Conservation (phyloP, 495 filamentous ascomycete species). For the Tuber brumale region DNA sequence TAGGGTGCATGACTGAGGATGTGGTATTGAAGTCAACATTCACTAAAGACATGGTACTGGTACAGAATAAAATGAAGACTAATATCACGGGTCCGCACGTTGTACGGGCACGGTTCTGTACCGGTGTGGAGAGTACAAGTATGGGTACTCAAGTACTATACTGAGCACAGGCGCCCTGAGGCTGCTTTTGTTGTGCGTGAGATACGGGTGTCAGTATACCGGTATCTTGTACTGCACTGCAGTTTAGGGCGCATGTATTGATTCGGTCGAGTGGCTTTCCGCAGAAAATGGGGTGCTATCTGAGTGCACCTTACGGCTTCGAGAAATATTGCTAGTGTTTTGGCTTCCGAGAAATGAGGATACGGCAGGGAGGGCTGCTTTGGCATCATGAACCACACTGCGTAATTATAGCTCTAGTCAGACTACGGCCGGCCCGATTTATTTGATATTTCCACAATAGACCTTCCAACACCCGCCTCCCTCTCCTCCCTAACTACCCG, state of each 20-base stretch:
- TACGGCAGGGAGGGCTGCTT: background rate
- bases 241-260: background rate
- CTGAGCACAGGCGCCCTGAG: background rate
- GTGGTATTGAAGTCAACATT: background rate
- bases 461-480: conserved; percentile 41
- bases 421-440: background rate
- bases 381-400: background rate
- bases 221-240: background rate
- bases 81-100: background rate
- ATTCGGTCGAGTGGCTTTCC: background rate
- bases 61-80: background rate
- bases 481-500: conserved; percentile 58
- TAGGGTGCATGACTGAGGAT: background rate
- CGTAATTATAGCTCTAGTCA: background rate
- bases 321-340: background rate
- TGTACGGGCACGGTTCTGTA: background rate
- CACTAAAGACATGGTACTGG: background rate
- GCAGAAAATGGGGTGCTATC: background rate
- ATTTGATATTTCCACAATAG: conserved; percentile 32
- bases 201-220: background rate
- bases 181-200: background rate
- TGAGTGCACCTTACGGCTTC: background rate
- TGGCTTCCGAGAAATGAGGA: background rate
- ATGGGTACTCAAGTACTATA: too few relatives aligned
- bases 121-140: background rate